Base-by-base conservation (phyloP, 495 filamentous ascomycete species). In the Daldinia bambusicola region DNA sequence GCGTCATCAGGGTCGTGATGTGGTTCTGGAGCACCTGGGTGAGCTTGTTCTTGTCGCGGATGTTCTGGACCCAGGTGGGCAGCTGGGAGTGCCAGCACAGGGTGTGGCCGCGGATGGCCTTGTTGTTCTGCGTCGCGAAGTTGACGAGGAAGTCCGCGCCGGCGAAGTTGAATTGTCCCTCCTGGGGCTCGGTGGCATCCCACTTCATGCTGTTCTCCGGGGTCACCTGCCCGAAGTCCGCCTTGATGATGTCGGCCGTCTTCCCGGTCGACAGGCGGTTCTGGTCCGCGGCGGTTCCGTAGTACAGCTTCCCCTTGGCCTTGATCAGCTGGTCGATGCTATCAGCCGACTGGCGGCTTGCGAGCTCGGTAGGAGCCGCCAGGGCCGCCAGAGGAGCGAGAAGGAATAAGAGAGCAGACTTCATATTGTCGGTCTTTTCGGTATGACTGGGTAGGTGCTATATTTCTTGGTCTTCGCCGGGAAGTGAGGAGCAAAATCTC, bases 171-270 rank as follows among this genome's bases (percentile, higher is more conserved):
- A 86, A 90, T 14, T 43, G 69, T 43, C 83, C 83, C 69, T 80
- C 76, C 20, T 77, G 77, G 18, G 78, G 66, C 71, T 89, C 80
- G 57, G 83, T 83, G 43, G 80, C 61, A 70, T 88, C 83, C 86
- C 85, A 90, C 78, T 89, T 89, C 86, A 90, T 88, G 78, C 81
- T 86, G 81, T 91, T 91, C 84, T 91, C 89, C 16, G 87, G 88
- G 4, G 88, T 90, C 32, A 91, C 81, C 67, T 84, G 82, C 36
- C 89, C 88, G 66, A 91, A 91, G 74, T 90, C 82, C 41, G 84
- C 79, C 67, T 84, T 80, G 70, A 90, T 82, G 75, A 89, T 82
- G 55, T 80, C 84, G 13, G 84, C 84, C 60, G 86, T 85, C 66
- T 82, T 79, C 67, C 80, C 87, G 10, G 76, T 69, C 61, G 72